Conservation (phyloP, 305 asterid genomes). For the Caryopteris hybrid region DNA sequence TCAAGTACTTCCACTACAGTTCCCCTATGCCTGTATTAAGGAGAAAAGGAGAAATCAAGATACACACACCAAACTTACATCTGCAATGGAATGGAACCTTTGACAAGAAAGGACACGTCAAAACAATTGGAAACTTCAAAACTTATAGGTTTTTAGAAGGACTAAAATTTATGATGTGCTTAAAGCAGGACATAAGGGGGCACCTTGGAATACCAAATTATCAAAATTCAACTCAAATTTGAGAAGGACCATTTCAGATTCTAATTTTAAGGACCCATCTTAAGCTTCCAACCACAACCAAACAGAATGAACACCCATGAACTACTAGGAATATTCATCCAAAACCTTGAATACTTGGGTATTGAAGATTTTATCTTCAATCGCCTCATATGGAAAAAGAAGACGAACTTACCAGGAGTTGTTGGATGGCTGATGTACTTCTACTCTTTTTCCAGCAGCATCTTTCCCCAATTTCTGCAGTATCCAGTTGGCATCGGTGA, state of each 20-base stretch:
- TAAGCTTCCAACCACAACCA: not conserved
- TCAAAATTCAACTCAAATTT: not conserved
- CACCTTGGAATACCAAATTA: too few relatives aligned
- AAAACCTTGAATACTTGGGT: not conserved
- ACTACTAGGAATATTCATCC: not conserved
- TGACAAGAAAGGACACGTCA: not conserved
- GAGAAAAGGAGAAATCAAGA: not conserved
- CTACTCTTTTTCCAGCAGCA: slow-evolving; percentile 95
- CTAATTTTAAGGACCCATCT: not conserved
- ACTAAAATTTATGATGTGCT: not conserved
- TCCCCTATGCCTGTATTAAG: slow-evolving; percentile 43
- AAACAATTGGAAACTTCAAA: not conserved
- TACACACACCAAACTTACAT: not conserved
- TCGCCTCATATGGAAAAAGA: not conserved
- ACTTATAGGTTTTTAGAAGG: not conserved
- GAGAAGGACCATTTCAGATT: not conserved
- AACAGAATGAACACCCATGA: not conserved
- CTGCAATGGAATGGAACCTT: not conserved
- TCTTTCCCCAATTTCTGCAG: slow-evolving; percentile 91
- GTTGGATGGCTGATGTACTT: slow-evolving; percentile 75
- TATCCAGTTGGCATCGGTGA: slow-evolving; percentile 88
- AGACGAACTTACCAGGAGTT: slow-evolving; percentile 66
- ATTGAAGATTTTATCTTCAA: not conserved
- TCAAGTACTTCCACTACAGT: slow-evolving; percentile 61
- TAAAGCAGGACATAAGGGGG: too few relatives aligned